Percentiles rank a stretch among this genome's conserved stretches.
These are phyloP conservation scores for Epicoccum nigrum DNA, from an alignment of 2,329 filamentous ascomycete species.

Conservation along the genomic window DNA sequence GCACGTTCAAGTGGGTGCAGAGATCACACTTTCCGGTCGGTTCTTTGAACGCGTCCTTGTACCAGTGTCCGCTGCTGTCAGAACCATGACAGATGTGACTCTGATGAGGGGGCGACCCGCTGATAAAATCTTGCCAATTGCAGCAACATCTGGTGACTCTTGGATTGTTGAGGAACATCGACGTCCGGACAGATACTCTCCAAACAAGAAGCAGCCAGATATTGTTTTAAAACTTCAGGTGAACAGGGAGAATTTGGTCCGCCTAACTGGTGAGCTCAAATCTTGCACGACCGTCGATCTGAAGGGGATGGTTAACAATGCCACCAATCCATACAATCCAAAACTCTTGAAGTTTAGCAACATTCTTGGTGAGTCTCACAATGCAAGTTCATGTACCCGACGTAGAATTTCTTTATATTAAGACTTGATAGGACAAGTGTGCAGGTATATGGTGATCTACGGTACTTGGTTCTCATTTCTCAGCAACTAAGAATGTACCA, in stretches of 20 bases:
- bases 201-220: too few species aligned
- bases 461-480: not conserved
- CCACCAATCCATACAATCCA: not conserved
- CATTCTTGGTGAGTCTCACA: not conserved
- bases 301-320: not conserved
- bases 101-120: not conserved
- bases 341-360: not conserved
- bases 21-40: not conserved
- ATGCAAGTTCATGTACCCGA: too few species aligned
- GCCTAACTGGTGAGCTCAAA: not conserved
- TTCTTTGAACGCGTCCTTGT: not conserved
- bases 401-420: too few species aligned
- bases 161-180: not conserved
- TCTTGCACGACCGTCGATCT: not conserved
- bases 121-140: not conserved
- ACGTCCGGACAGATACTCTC: not conserved
- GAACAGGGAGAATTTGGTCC: not conserved
- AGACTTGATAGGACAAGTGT: not conserved
- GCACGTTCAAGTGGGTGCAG: not conserved
- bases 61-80: not conserved
- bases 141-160: not conserved
- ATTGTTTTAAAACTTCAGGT: not conserved
- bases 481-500: not conserved
- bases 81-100: not conserved
- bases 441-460: not conserved